Percentiles rank a stretch among this genome's conserved stretches.
Conservation (phyloP, 768 basidiomycete species). For the Lactarius hengduanensis region DNA sequence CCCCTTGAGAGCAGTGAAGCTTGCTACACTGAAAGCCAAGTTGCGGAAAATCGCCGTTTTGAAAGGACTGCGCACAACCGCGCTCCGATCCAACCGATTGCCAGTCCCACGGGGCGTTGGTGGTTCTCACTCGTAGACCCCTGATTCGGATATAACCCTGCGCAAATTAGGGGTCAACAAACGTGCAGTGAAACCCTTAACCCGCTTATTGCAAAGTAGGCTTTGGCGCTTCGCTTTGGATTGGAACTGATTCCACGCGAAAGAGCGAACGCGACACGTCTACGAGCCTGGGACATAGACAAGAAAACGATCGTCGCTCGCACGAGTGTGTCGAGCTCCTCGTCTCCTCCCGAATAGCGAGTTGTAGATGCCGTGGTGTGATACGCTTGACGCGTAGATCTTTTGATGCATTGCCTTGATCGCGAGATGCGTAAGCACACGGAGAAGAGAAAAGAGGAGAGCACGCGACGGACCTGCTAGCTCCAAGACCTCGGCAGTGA, state of each 20-base stretch:
- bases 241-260: not conserved
- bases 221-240: not conserved
- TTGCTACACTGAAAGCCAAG: no score
- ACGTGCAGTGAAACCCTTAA: no score
- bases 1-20: no score
- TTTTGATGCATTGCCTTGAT: conserved; percentile 86
- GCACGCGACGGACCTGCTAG: not conserved
- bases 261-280: not conserved
- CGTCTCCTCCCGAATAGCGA: conserved; percentile 96
- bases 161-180: no score
- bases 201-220: no score
- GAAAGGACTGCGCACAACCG: no score
- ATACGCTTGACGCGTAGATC: conserved; percentile 82
- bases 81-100: no score
- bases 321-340: conserved; percentile 94
- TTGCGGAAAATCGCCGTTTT: no score
- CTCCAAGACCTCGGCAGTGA: not conserved
- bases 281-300: not conserved
- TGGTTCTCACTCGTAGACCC: no score
- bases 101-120: no score
- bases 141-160: accelerated
- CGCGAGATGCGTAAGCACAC: not conserved
- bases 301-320: conserved; percentile 73
- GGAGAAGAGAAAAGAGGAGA: not conserved
- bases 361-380: conserved; percentile 50